Base-by-base conservation (phyloP, 371 early-diverging fungal species). In the Batkoa obscura region DNA sequence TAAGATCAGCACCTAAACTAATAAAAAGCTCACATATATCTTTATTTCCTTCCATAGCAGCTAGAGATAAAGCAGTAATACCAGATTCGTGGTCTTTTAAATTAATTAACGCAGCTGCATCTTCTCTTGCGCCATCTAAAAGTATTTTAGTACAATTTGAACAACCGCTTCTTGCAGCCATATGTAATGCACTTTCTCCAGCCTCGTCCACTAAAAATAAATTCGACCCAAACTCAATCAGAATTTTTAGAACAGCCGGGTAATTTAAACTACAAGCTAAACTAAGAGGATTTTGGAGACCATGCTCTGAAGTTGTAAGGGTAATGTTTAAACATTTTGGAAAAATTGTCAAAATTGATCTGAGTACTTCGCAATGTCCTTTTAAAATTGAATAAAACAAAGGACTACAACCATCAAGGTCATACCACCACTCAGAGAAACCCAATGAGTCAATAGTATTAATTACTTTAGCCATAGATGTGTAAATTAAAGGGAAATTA, bases 371-470 rank as follows among this genome's bases (percentile, higher is more conserved):
- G 3, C 73, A 67, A 32, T 77, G 72, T 3, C 81, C 81, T 47
- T 73, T 71, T 5, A 78, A 59, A 5, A 81, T 77, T 17, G 81
- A 79, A 57, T 79, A 75, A 50, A 84, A 80, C 2, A 84, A 54
- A 0, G 85, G 83, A 0, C 75, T 78, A 58, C 74, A 75, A 1
- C 81, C 84, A 59, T 83, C 83, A 10, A 74, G 68, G 46, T 84
- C 79, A 35, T 72, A 72, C 82, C 79, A 78, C 2, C 57, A 55
- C 4, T 63, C 65, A 56, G 64, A 68, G 15, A 47, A 23, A 9
- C 0, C 9, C 4, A 30, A 15, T 32, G n/a, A 10, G 9, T 32
- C 30, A 9, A 23, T n/a, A 4, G 15, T 47, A 15, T 47, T 32
- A 0, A 69, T 61, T 62, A 80, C 74, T 13, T 32, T 49, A 10